A percentile compares a stretch with the other conserved stretches of the same genome.
These are phyloP conservation scores for Themeda triandra DNA, from an alignment of 176 grass and related monocot genomes.

Conservation along the genomic window DNA sequence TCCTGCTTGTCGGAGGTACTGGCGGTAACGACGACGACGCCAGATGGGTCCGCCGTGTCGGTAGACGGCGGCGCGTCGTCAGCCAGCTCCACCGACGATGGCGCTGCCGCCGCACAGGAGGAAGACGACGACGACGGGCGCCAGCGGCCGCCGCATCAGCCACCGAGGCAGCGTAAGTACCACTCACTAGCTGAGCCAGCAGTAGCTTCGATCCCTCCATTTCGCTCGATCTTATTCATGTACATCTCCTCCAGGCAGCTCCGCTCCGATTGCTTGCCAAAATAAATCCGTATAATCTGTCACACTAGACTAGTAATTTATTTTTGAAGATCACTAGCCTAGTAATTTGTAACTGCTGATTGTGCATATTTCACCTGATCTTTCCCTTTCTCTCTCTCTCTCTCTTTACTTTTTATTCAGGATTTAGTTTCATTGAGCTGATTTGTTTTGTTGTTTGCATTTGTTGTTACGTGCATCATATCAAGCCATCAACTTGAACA, in stretches of 20 bases:
- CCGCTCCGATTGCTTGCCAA: not conserved
- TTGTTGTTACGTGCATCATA: not conserved
- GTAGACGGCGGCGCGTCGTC: slow-evolving; percentile 37
- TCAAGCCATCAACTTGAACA: not conserved
- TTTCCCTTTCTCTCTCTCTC: not conserved
- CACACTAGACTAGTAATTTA: no score
- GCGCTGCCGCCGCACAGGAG: slow-evolving; percentile 12
- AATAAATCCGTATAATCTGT: not conserved
- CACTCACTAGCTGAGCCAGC: not conserved
- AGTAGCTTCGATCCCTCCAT: no score
- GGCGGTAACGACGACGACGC: not conserved
- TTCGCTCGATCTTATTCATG: no score
- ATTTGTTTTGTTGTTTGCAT: not conserved
- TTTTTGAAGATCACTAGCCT: no score
- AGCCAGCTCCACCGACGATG: slow-evolving; percentile 51
- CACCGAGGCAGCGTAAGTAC: slow-evolving; percentile 45
- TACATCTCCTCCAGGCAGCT: no score
- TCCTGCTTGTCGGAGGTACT: not conserved
- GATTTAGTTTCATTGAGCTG: not conserved
- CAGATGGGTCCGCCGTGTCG: not conserved
- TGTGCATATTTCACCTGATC: not conserved
- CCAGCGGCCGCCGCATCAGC: not conserved
- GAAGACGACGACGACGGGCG: slow-evolving; percentile 29
- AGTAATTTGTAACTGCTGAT: not conserved
- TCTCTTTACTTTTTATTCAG: not conserved